Conservation (phyloP, 805 yeast genomes). For the Nadsonia fulvescens region DNA sequence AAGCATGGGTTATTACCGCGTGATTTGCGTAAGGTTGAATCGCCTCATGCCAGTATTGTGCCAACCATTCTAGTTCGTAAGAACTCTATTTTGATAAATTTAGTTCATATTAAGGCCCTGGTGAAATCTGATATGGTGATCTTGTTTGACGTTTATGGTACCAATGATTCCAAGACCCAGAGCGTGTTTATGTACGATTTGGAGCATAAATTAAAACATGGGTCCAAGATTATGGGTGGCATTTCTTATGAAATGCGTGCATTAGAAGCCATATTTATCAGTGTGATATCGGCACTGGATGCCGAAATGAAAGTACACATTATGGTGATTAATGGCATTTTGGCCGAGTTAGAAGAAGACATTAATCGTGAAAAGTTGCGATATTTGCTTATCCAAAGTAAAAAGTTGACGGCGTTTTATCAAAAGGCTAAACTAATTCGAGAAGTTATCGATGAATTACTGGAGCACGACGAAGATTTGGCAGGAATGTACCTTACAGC, state of each 20-base stretch:
- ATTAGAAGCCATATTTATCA: constrained; percentile 66
- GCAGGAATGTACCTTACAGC: constrained; percentile 59
- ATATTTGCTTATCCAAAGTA: constrained; percentile 65
- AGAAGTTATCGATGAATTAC: constrained; percentile 65
- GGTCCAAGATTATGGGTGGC: constrained; percentile 20
- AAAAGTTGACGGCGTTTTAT: constrained; percentile 64
- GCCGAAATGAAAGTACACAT: constrained; percentile 78
- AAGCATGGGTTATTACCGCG: constrained; percentile 72
- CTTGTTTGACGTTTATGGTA: constrained; percentile 60
- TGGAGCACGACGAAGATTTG: constrained; percentile 77
- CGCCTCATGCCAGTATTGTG: constrained; percentile 63
- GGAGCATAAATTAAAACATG: constrained; percentile 42
- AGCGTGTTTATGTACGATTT: constrained; percentile 70
- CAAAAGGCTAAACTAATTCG: constrained; percentile 72
- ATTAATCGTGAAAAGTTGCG: constrained; percentile 67
- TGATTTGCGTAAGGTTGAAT: constrained; percentile 77
- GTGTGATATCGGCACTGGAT: constrained; percentile 58
- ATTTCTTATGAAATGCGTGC: constrained; percentile 86
- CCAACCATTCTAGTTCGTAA: constrained; percentile 75
- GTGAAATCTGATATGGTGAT: constrained; percentile 65
- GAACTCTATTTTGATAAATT: constrained; percentile 60
- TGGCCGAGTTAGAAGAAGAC: constrained; percentile 62
- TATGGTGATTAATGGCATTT: constrained; percentile 53
- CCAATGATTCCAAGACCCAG: constrained; percentile 43
- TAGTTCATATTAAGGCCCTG: constrained; percentile 77